A percentile compares a stretch with the other conserved stretches of the same genome.
These are phyloP conservation scores for Avicennia marina DNA, from an alignment of 257 asterid genomes.

Conservation along the genomic window DNA sequence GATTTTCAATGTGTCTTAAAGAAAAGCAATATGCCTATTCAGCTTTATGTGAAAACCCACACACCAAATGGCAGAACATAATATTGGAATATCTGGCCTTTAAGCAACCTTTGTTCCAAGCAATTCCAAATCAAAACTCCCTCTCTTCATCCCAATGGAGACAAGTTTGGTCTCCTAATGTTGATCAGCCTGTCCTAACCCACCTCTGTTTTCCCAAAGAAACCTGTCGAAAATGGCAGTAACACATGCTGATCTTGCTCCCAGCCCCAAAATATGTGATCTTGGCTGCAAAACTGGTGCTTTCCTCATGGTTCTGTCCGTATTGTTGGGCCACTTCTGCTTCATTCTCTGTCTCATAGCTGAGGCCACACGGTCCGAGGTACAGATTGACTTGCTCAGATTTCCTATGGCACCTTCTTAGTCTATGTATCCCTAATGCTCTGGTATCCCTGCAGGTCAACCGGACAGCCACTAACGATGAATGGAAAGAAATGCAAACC, in stretches of 20 bases:
- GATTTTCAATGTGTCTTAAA: no score
- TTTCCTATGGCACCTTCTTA: no score
- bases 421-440: background rate
- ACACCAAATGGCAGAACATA: conserved; percentile 23
- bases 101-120: conserved; percentile 97
- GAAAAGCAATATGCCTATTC: conserved; percentile 6
- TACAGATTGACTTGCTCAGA: background rate
- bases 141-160: no score
- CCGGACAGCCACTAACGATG: conserved; percentile 29
- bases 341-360: conserved; percentile 80
- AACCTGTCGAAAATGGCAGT: conserved; percentile 63
- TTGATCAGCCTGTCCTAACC: no score
- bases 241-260: conserved; percentile 85
- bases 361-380: conserved; percentile 82
- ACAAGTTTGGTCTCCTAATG: no score
- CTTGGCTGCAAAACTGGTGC: conserved; percentile 81
- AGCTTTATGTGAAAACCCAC: conserved; percentile 26
- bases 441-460: conserved; percentile 30
- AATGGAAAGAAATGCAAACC: conserved; percentile 21
- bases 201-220: no score
- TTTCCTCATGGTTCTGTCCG: conserved; percentile 52
- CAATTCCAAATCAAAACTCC: conserved; percentile 58
- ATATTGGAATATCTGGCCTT: conserved; percentile 65
- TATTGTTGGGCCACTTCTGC: conserved; percentile 68
- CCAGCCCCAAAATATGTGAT: conserved; percentile 38